Evolutionary conservation across 495 filamentous ascomycete genomes (phyloP).

Genomic region (Niebla homalea): DNA sequence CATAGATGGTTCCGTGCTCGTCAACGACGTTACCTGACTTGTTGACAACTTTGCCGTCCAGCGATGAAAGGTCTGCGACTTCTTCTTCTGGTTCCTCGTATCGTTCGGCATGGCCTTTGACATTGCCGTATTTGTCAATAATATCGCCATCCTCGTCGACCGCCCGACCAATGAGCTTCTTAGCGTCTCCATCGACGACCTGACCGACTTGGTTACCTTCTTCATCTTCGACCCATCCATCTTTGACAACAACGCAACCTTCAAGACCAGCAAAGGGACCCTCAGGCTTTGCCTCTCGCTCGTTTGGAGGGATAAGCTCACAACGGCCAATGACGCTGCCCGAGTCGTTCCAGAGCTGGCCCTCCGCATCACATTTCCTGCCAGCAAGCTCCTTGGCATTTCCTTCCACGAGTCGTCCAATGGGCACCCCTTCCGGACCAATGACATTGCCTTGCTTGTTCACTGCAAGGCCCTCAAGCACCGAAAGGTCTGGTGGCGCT

Average conservation of each 20-base stretch:
- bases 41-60: constrained; percentile 77
- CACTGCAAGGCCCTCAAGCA: constrained; percentile 50
- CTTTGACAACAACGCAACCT: constrained; percentile 50
- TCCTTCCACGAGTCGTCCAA: constrained; percentile 57
- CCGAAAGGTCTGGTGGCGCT: constrained; percentile 42
- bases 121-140: constrained; percentile 64
- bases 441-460: constrained; percentile 76
- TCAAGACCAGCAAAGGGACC: constrained; percentile 66
- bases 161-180: constrained; percentile 56
- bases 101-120: constrained; percentile 62
- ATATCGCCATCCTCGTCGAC: constrained; percentile 81
- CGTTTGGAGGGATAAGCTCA: constrained; percentile 58
- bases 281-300: constrained; percentile 56
- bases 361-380: constrained; percentile 55
- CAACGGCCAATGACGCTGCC: constrained; percentile 62
- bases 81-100: constrained; percentile 48
- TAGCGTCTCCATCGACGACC: constrained; percentile 63
- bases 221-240: constrained; percentile 58
- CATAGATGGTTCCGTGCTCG: constrained; percentile 54
- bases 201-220: constrained; percentile 57
- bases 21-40: constrained; percentile 79
- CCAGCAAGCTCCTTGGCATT: constrained; percentile 53
- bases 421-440: constrained; percentile 52
- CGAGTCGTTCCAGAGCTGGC: constrained; percentile 60
- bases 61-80: constrained; percentile 48